Conservation (phyloP, 345 rosid genomes). For the Trapa bicornis region DNA sequence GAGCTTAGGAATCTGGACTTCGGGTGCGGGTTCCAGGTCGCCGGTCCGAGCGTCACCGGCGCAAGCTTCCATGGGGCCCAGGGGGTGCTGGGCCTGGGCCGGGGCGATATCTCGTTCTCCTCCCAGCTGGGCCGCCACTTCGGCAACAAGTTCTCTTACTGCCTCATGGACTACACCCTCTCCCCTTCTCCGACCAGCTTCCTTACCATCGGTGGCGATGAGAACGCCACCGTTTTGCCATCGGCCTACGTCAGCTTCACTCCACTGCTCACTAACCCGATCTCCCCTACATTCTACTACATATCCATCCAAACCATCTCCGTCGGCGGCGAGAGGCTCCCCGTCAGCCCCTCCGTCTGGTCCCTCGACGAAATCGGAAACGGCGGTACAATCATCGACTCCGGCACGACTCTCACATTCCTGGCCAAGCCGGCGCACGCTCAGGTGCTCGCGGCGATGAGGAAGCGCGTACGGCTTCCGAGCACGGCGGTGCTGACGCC, state of each 20-base stretch:
- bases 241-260: conserved; percentile 30
- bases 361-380: conserved; percentile 48
- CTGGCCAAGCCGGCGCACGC: conserved; percentile 42
- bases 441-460: conserved; percentile 28
- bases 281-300: conserved; percentile 70
- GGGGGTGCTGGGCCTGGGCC: conserved; percentile 90
- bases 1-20: conserved; percentile 34
- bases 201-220: conserved; percentile 38
- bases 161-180: conserved; percentile 68
- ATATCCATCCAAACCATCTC: conserved; percentile 31
- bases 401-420: conserved; percentile 67
- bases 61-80: conserved; percentile 58
- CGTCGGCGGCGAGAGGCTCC: conserved; percentile 36
- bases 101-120: conserved; percentile 64
- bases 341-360: conserved; percentile 62
- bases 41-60: conserved; percentile 63
- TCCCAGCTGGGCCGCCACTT: conserved; percentile 73
- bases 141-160: conserved; percentile 69
- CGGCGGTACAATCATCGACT: conserved; percentile 81
- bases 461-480: conserved; percentile 35
- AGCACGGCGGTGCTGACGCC: conserved; percentile 23
- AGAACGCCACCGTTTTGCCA: not conserved
- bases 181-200: conserved; percentile 80
- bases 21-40: conserved; percentile 71
- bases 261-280: conserved; percentile 43